Conservation (phyloP, 2,329 filamentous ascomycete species). For the Chaetothyriales sp. region DNA sequence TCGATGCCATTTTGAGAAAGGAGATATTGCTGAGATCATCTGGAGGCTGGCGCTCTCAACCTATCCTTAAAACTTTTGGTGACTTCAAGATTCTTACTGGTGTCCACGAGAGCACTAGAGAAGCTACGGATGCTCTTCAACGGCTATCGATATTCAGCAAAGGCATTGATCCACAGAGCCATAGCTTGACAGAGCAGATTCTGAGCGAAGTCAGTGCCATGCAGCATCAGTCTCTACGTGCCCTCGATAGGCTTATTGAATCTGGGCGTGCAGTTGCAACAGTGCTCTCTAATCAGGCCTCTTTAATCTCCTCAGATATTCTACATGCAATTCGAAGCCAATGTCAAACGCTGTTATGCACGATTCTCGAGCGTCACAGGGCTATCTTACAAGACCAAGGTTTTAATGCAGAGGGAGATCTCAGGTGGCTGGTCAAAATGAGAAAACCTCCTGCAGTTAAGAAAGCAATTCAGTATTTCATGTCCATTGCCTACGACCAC, state of each 20-base stretch:
- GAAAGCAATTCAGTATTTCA: background rate
- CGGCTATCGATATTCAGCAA: background rate
- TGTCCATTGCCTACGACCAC: background rate
- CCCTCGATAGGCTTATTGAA: background rate
- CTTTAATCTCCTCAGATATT: background rate
- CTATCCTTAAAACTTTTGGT: background rate
- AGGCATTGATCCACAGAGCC: background rate
- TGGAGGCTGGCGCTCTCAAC: background rate
- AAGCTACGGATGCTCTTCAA: background rate
- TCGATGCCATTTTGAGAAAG: constrained; percentile 2
- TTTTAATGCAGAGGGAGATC: constrained; percentile 3
- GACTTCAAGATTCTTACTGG: background rate
- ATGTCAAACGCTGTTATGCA: background rate
- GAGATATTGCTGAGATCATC: background rate
- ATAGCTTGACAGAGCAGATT: background rate
- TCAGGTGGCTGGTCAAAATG: constrained; percentile 4
- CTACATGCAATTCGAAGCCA: background rate
- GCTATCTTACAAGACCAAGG: constrained; percentile 6
- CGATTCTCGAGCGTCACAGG: background rate
- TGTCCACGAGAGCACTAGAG: background rate
- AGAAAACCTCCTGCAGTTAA: background rate
- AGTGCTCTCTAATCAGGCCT: background rate
- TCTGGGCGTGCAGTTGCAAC: background rate
- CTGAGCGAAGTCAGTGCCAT: background rate
- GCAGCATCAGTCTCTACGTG: background rate